Base-by-base conservation (phyloP, 2,329 filamentous ascomycete genomes). In the Colletotrichum magnum region DNA sequence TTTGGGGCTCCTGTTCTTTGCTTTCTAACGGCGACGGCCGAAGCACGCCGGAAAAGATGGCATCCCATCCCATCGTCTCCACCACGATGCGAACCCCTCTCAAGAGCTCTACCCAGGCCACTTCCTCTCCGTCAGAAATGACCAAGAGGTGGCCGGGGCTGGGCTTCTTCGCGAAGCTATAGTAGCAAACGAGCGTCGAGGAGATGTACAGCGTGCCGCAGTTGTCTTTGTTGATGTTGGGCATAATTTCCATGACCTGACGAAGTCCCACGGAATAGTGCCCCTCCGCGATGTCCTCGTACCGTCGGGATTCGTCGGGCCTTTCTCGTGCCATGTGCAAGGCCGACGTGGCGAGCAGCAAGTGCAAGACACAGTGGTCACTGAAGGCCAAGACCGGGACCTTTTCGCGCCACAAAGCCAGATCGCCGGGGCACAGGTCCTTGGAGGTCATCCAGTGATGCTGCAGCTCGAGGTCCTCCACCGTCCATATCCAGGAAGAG, bases 71-170 rank as follows among this genome's bases (percentile, higher is more conserved):
- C 18, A 67, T 58, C 2, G 63, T 73, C 6, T 58, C 7, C 39
- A 72, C 50, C 5, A 74, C 71, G n/a, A 74, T 66, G 28, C 58
- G 58, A n/a, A 74, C 73, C 6, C 72, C 73, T 6, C 62, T 26
- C 5, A 73, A 45, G 2, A 74, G 56, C 15, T 72, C 53, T 7
- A 73, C 47, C 73, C 72, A 74, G 1, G 72, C 54, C 6, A 74
- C 73, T 16, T 71, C 60, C 15, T 65, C 63, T 10, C 67, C 54
- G n/a, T 66, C 69, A 0, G 73, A 68, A 15, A 73, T 58, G 18
- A 74, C 56, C 2, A 74, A 54, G 12, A 74, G 54, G 36, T 74
- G 57, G 1, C 71, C 73, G 6, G 67, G 59, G 36, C 58, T 57
- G 5, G 72, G 69, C n/a, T 47, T 48, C 18, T 52, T 45, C 13